Conservation (phyloP, 352 stramenopile species). For the Pythium apleroticum region DNA sequence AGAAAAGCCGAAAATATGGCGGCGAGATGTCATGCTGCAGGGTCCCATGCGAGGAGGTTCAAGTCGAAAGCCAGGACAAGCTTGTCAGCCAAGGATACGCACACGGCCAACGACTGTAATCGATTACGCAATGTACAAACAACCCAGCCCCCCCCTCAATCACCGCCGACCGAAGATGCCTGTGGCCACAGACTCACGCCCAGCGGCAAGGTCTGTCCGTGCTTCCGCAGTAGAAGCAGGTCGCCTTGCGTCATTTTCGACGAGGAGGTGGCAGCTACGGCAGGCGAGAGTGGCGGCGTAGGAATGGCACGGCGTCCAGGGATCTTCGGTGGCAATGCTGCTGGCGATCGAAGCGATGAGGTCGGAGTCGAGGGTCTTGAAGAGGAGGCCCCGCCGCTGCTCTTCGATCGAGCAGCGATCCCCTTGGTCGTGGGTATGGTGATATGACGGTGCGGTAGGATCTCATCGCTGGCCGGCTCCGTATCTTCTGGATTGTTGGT, state of each 20-base stretch:
- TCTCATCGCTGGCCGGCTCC: neutral
- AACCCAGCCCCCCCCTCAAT: neutral
- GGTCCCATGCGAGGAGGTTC: neutral
- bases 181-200: conserved; percentile 18
- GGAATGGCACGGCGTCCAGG: conserved; percentile 13
- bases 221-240: conserved; percentile 20
- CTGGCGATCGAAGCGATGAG: neutral
- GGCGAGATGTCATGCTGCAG: neutral
- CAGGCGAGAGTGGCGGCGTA: neutral
- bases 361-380: neutral
- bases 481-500: neutral
- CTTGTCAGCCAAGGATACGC: neutral
- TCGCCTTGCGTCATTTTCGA: conserved; percentile 14
- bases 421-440: conserved; percentile 2
- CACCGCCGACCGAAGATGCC: neutral
- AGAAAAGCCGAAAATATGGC: conserved; percentile 2
- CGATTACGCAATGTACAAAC: neutral
- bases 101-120: neutral
- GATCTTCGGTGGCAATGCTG: conserved; percentile 19
- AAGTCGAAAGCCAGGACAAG: neutral
- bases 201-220: conserved; percentile 11
- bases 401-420: conserved; percentile 13
- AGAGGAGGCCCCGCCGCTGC: neutral
- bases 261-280: neutral
- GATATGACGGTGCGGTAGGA: neutral